A percentile compares a stretch with the other conserved stretches of the same genome.
Conservation (phyloP, 495 filamentous ascomycete species). For the Daldinia concentrica region DNA sequence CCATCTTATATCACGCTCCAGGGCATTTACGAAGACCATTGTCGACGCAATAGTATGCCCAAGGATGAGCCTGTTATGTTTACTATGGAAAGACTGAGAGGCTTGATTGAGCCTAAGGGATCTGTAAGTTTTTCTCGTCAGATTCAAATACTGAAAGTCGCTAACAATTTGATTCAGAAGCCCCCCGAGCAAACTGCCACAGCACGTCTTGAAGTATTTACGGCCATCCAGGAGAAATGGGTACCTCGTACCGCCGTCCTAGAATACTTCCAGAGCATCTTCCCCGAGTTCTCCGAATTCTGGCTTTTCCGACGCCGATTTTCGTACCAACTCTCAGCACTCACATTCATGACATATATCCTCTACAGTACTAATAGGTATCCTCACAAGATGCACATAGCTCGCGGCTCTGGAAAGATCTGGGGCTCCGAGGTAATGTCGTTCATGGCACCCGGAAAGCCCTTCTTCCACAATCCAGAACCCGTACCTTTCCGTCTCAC, state of each 20-base stretch:
- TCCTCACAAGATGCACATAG: slow-evolving; percentile 92
- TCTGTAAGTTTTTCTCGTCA: slow-evolving; percentile 56
- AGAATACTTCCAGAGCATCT: slow-evolving; percentile 89
- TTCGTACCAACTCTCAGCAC: slow-evolving; percentile 92
- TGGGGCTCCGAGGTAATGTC: slow-evolving; percentile 96
- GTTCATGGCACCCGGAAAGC: slow-evolving; percentile 77
- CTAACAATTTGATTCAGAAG: slow-evolving; percentile 57
- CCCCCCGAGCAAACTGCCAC: slow-evolving; percentile 71
- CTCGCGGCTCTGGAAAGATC: slow-evolving; percentile 87
- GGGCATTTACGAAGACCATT: slow-evolving; percentile 94
- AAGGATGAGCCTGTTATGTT: slow-evolving; percentile 96
- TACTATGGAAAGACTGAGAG: slow-evolving; percentile 90
- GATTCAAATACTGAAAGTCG: neutral
- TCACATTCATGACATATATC: slow-evolving; percentile 98
- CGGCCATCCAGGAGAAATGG: slow-evolving; percentile 89
- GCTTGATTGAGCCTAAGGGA: slow-evolving; percentile 73
- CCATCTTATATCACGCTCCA: slow-evolving; percentile 93
- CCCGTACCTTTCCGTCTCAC: slow-evolving; percentile 96
- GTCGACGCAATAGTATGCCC: slow-evolving; percentile 80
- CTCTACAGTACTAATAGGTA: slow-evolving; percentile 95
- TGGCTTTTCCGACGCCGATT: slow-evolving; percentile 98
- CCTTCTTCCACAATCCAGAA: slow-evolving; percentile 93
- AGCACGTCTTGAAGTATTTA: slow-evolving; percentile 83
- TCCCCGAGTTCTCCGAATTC: slow-evolving; percentile 91
- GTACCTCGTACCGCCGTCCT: slow-evolving; percentile 81